Evolutionary conservation across 768 basidiomycete species (phyloP).

Genomic region (Tulasnella sp.): DNA sequence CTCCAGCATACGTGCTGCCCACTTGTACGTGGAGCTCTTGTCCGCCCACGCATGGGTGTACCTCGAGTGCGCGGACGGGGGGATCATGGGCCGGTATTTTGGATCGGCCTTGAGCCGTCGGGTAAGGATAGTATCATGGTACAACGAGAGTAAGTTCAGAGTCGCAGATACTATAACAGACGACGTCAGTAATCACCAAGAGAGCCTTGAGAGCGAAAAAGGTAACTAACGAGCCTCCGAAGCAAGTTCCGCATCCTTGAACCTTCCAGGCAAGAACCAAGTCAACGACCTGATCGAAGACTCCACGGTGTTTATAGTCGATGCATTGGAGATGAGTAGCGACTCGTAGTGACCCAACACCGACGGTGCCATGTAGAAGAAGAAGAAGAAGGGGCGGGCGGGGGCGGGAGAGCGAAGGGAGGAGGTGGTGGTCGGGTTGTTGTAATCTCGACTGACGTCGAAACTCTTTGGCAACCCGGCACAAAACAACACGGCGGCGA

Average conservation of each 20-base stretch:
- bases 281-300: constrained; percentile 81
- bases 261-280: constrained; percentile 92
- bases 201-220: constrained; percentile 18
- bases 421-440: no score
- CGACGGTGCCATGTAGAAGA: constrained; percentile 8
- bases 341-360: constrained; percentile 54
- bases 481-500: no score
- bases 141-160: constrained; percentile 81
- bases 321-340: constrained; percentile 76
- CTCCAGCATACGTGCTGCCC: constrained; percentile 66
- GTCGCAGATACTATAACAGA: constrained; percentile 64
- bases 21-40: constrained; percentile 61
- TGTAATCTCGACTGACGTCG: no score
- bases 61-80: constrained; percentile 69
- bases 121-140: constrained; percentile 87
- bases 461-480: no score
- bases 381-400: no score
- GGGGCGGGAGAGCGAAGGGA: no score
- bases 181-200: not conserved
- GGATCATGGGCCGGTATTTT: constrained; percentile 67
- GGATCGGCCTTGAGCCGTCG: constrained; percentile 53
- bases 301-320: constrained; percentile 50
- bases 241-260: constrained; percentile 94
- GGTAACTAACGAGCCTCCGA: constrained; percentile 80
- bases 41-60: constrained; percentile 85